Evolutionary conservation across 2,329 filamentous ascomycete genomes (phyloP).

Genomic region (Calonectria montana): DNA sequence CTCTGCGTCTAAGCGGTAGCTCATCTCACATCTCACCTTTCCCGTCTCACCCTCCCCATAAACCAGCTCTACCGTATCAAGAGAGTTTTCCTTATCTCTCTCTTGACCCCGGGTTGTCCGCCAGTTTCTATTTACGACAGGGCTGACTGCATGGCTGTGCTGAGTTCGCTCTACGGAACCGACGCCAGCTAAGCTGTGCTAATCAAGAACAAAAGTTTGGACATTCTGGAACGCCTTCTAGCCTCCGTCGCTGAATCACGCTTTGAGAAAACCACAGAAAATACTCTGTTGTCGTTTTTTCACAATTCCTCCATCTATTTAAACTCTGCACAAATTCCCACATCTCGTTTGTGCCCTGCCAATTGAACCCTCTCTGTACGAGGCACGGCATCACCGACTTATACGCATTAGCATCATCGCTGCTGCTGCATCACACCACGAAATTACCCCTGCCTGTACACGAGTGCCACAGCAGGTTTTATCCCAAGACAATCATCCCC

Average conservation of each 20-base stretch:
- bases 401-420: constrained; percentile 36
- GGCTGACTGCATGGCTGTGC: constrained; percentile 46
- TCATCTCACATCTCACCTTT: constrained; percentile 17
- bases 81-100: constrained; percentile 44
- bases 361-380: background rate
- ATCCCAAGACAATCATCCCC: constrained; percentile 11
- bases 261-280: constrained; percentile 19
- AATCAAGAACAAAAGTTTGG: constrained; percentile 41
- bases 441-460: constrained; percentile 32
- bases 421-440: constrained; percentile 19
- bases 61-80: constrained; percentile 38
- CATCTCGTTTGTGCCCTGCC: constrained; percentile 13
- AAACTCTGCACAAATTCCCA: constrained; percentile 16
- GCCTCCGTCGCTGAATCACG: constrained; percentile 31
- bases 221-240: constrained; percentile 24
- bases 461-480: constrained; percentile 14
- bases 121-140: constrained; percentile 46
- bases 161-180: constrained; percentile 41
- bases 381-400: constrained; percentile 39
- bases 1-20: constrained; percentile 32
- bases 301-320: background rate
- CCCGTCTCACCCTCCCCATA: constrained; percentile 21
- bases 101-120: constrained; percentile 28
- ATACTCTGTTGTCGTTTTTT: constrained; percentile 28
- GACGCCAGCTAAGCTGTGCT: constrained; percentile 40